phyloP scores from a whole-genome alignment of 805 yeast species.

The Ogataea kodamae region DNA sequence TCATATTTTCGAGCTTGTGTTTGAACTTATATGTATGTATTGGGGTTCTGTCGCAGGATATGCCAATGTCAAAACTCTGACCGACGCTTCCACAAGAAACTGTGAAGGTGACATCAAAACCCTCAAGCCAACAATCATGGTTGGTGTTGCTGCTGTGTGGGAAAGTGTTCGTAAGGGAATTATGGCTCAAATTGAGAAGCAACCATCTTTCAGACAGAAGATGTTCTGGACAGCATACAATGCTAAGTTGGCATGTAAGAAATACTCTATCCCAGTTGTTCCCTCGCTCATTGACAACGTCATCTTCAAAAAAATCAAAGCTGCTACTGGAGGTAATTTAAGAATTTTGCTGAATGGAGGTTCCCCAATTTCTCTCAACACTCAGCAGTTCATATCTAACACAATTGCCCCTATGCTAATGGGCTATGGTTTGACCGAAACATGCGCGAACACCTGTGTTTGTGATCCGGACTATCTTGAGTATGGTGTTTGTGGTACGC shows the following conservation, averaged over 20 bases:
- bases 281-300: constrained; percentile 63
- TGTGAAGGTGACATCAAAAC: constrained; percentile 85
- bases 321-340: constrained; percentile 91
- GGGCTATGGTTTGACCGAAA: constrained; percentile 97
- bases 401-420: constrained; percentile 81
- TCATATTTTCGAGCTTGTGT: constrained; percentile 89
- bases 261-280: constrained; percentile 76
- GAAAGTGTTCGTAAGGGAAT: constrained; percentile 94
- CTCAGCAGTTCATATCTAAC: constrained; percentile 76
- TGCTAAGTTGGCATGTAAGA: constrained; percentile 62
- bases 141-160: constrained; percentile 99
- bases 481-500: constrained; percentile 75
- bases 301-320: constrained; percentile 82
- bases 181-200: constrained; percentile 63
- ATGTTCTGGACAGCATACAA: constrained; percentile 86
- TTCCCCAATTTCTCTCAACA: constrained; percentile 76
- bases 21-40: constrained; percentile 72
- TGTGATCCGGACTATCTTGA: constrained; percentile 63
- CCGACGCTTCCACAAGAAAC: constrained; percentile 76
- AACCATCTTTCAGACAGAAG: constrained; percentile 65
- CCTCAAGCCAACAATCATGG: constrained; percentile 90
- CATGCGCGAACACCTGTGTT: constrained; percentile 83
- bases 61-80: constrained; percentile 87
- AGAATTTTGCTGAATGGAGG: constrained; percentile 83
- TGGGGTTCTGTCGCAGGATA: constrained; percentile 94